Conservation (phyloP, 345 rosid genomes). For the Eucalyptus pumila region DNA sequence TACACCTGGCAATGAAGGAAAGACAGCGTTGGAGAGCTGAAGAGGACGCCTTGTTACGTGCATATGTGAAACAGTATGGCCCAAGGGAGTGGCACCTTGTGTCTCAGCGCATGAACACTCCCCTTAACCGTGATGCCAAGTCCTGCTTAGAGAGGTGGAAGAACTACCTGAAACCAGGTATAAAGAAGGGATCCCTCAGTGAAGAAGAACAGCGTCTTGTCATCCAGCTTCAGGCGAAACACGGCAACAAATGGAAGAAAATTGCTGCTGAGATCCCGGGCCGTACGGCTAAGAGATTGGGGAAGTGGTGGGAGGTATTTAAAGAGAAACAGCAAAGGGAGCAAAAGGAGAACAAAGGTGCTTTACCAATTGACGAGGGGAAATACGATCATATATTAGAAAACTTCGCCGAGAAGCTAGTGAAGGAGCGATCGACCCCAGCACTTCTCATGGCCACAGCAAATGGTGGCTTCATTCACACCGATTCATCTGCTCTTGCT, state of each 20-base stretch:
- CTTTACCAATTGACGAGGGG: conserved; percentile 69
- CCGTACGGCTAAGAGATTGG: conserved; percentile 85
- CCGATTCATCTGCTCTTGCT: conserved; percentile 27
- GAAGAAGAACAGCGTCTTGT: conserved; percentile 94
- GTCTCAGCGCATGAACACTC: conserved; percentile 81
- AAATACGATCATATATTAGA: conserved; percentile 89
- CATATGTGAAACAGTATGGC: conserved; percentile 90
- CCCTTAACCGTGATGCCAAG: conserved; percentile 82
- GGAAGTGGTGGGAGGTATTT: conserved; percentile 99
- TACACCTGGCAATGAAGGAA: conserved; percentile 87
- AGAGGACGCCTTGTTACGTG: conserved; percentile 79
- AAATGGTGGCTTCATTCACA: conserved; percentile 53
- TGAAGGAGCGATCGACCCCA: conserved; percentile 54
- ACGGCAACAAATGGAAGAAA: conserved; percentile 99
- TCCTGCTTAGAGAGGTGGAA: conserved; percentile 97
- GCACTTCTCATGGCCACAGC: conserved; percentile 65
- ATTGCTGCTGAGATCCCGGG: conserved; percentile 98
- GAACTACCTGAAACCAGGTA: conserved; percentile 96
- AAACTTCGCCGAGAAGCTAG: conserved; percentile 89
- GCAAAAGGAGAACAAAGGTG: conserved; percentile 61
- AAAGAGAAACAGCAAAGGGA: conserved; percentile 95
- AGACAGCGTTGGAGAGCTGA: conserved; percentile 99
- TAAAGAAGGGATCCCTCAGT: conserved; percentile 89
- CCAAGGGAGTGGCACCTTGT: conserved; percentile 96
- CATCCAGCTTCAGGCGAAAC: conserved; percentile 79